Conservation (phyloP, 2,329 filamentous ascomycete species). For the Sarocladium kiliense region DNA sequence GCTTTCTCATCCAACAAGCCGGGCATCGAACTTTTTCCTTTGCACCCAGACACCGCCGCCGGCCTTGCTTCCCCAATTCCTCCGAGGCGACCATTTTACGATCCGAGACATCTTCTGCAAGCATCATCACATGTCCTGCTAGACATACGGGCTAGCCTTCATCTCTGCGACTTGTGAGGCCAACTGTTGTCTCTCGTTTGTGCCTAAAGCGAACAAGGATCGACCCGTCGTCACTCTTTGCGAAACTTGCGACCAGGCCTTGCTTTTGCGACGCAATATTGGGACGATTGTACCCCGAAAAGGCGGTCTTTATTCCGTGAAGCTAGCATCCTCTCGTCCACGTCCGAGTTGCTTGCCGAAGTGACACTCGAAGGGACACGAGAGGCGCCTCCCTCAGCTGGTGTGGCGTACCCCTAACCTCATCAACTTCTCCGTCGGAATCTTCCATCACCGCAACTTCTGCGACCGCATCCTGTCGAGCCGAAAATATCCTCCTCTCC, state of each 20-base stretch:
- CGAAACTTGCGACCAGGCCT: background rate
- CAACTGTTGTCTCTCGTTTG: background rate
- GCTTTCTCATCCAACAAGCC: background rate
- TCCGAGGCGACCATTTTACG: background rate
- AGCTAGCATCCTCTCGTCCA: background rate
- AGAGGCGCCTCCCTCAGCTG: background rate
- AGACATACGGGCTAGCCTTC: background rate
- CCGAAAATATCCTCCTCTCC: slow-evolving; percentile 1
- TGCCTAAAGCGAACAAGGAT: background rate
- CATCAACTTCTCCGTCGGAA: background rate
- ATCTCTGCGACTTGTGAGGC: background rate
- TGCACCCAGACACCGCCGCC: background rate
- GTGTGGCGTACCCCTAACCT: slow-evolving; percentile 17
- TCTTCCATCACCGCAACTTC: background rate
- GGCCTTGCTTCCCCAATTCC: background rate
- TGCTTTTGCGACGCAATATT: background rate
- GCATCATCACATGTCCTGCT: slow-evolving; percentile 1
- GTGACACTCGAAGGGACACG: background rate
- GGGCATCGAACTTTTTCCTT: background rate
- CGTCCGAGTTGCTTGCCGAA: background rate
- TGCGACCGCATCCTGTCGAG: background rate
- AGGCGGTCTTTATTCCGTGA: background rate
- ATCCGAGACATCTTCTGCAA: slow-evolving; percentile 5
- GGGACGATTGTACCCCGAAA: background rate
- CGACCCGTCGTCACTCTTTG: background rate